A percentile compares a stretch with the other conserved stretches of the same genome.
Evolutionary conservation across 164 flowering plant species (phyloP).

Genomic region (Annona squamosa): DNA sequence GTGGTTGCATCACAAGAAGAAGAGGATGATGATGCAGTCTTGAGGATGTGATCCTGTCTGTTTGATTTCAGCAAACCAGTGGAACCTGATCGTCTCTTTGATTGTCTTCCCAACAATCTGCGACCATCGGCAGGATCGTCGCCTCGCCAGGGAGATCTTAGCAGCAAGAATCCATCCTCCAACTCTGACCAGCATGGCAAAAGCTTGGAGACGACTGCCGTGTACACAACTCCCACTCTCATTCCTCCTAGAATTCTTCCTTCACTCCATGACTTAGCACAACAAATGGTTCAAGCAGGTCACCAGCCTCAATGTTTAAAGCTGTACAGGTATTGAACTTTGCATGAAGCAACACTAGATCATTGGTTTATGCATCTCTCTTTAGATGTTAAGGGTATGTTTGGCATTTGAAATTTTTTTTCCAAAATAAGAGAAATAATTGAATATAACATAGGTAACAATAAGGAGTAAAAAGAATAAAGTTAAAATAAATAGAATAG

Average conservation of each 20-base stretch:
- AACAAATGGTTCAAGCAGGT: constrained; percentile 81
- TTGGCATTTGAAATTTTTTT: too few relatives aligned
- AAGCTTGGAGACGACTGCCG: constrained; percentile 35
- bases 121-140: constrained; percentile 65
- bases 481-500: too few relatives aligned
- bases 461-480: too few relatives aligned
- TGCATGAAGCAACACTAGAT: background rate
- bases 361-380: too few relatives aligned
- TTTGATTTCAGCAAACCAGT: constrained; percentile 75
- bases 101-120: constrained; percentile 69
- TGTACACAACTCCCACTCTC: constrained; percentile 67
- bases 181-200: constrained; percentile 39
- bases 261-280: constrained; percentile 73
- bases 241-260: constrained; percentile 87
- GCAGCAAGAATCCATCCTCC: constrained; percentile 27
- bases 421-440: too few relatives aligned
- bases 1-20: too few relatives aligned
- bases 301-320: constrained; percentile 60
- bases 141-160: constrained; percentile 35
- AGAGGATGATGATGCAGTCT: background rate
- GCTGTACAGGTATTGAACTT: constrained; percentile 49
- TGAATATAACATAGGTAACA: too few relatives aligned
- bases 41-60: background rate
- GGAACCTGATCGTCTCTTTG: constrained; percentile 91
- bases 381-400: too few relatives aligned